Percentiles rank a stretch among this genome's conserved stretches.
phyloP scores from a whole-genome alignment of 352 stramenopile species.

The Phytophthora quininea region DNA sequence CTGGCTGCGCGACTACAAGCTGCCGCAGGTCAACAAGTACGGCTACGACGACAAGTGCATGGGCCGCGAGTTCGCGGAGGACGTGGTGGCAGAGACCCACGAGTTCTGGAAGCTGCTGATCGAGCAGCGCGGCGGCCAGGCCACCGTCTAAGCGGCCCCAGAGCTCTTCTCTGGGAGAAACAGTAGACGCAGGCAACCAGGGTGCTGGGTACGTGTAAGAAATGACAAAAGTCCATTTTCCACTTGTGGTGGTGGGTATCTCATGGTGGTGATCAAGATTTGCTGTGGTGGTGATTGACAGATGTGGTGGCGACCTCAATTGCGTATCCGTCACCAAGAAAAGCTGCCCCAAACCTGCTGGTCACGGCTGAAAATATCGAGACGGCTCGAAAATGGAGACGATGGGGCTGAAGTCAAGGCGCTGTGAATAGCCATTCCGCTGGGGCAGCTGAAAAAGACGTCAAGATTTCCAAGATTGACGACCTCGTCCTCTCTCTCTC shows the following conservation, averaged over 20 bases:
- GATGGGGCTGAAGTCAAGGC: neutral
- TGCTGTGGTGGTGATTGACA: neutral
- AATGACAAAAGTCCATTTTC: conserved; percentile 29
- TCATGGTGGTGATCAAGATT: conserved; percentile 7
- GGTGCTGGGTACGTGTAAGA: conserved; percentile 39
- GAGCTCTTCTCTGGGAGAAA: conserved; percentile 21
- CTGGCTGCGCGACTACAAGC: conserved; percentile 99
- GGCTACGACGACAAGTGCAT: conserved; percentile 98
- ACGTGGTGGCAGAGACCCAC: conserved; percentile 85
- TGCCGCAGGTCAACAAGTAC: conserved; percentile 99
- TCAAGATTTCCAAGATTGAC: neutral
- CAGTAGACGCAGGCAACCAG: conserved; percentile 33
- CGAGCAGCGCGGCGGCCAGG: conserved; percentile 81
- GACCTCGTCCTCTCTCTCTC: conserved; percentile 9
- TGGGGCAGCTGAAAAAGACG: neutral
- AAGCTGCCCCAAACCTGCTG: neutral
- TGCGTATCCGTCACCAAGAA: neutral
- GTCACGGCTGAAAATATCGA: conserved; percentile 1
- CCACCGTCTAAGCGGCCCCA: conserved; percentile 63
- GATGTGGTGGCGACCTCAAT: neutral
- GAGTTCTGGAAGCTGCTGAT: conserved; percentile 92
- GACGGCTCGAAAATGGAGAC: neutral
- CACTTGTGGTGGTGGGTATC: conserved; percentile 5
- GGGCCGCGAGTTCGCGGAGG: conserved; percentile 88
- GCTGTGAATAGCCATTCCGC: neutral